phyloP scores from a whole-genome alignment of 257 asterid genomes.

The Jaltomata sinuosa region DNA sequence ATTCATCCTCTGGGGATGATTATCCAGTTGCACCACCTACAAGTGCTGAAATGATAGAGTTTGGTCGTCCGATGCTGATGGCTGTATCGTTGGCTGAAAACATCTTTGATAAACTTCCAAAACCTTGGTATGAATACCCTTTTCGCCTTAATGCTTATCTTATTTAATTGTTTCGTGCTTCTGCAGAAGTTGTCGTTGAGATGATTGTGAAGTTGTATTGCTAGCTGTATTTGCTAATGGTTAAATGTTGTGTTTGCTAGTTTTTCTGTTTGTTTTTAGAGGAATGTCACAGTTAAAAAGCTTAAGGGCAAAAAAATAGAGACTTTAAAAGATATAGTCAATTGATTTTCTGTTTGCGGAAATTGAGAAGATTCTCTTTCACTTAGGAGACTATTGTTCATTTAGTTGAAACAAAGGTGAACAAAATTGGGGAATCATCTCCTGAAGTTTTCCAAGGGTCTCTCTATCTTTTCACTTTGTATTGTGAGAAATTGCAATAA shows the following conservation, averaged over 20 bases:
- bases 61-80: constrained; percentile 89
- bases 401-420: neutral
- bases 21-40: constrained; percentile 25
- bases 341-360: neutral
- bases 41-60: constrained; percentile 40
- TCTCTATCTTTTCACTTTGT: neutral
- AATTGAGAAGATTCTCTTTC: neutral
- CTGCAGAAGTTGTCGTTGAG: neutral
- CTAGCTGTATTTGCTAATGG: neutral
- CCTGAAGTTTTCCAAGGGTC: neutral
- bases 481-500: neutral
- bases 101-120: constrained; percentile 86
- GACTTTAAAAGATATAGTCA: neutral
- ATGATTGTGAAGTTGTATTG: neutral
- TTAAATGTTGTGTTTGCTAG: neutral
- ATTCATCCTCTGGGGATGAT: constrained; percentile 37
- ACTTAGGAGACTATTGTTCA: neutral
- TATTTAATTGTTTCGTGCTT: neutral
- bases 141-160: neutral
- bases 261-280: neutral
- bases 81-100: constrained; percentile 53
- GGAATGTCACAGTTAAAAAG: neutral
- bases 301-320: neutral
- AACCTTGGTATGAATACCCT: constrained; percentile 56
- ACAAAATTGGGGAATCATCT: neutral